Evolutionary conservation across 306 rosid genomes (phyloP).

Genomic region (Glycine latifolia): DNA sequence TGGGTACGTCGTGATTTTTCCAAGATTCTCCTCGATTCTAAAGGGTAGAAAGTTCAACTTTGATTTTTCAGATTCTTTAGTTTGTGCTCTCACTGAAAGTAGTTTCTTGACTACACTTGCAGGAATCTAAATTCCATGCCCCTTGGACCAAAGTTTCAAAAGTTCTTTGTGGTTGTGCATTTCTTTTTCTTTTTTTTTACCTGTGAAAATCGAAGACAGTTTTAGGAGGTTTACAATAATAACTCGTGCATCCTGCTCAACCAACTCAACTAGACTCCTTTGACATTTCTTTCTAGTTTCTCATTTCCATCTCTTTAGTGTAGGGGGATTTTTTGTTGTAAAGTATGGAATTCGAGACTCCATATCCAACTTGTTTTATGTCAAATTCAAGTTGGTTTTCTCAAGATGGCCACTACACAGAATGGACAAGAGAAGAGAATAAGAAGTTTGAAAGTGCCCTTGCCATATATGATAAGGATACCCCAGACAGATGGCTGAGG

Average conservation of each 20-base stretch:
- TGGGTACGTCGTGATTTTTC: too few species aligned
- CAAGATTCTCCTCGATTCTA: too few species aligned
- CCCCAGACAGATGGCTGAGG: conserved; percentile 68
- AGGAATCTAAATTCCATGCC: conserved; percentile 52
- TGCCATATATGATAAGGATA: conserved; percentile 65
- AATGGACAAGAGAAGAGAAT: conserved; percentile 78
- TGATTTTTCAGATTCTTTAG: too few species aligned
- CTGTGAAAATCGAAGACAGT: too few species aligned
- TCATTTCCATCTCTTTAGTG: conserved; percentile 8
- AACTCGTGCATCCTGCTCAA: too few species aligned
- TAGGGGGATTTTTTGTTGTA: background rate
- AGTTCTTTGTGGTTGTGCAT: background rate
- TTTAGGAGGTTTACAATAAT: too few species aligned
- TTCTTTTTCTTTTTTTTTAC: too few species aligned
- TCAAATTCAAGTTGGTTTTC: conserved; percentile 52
- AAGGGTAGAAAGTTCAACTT: too few species aligned
- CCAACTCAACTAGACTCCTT: too few species aligned
- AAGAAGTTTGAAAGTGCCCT: conserved; percentile 78
- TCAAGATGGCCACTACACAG: conserved; percentile 49
- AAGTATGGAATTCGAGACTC: conserved; percentile 68
- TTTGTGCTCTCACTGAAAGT: too few species aligned
- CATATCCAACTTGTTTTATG: conserved; percentile 48
- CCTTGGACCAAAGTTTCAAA: conserved; percentile 38
- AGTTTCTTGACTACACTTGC: too few species aligned
- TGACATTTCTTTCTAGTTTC: conserved; percentile 6